These are phyloP conservation scores for Saccharomycopsis sp. DNA, from an alignment of 805 yeast species.

Conservation along the genomic window DNA sequence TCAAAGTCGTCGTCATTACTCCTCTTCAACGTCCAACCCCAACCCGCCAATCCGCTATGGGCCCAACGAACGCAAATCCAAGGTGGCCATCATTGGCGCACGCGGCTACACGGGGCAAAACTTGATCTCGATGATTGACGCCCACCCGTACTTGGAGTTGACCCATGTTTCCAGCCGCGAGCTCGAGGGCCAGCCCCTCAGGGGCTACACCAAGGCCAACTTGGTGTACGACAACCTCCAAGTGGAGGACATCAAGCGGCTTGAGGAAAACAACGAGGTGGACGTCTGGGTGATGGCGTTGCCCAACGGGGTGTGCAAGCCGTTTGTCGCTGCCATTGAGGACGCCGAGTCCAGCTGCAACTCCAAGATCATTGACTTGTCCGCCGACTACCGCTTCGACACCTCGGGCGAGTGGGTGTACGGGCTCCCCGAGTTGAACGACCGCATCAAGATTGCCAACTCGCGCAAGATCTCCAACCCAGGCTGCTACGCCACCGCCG, in stretches of 20 bases:
- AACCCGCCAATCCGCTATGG: slow-evolving; percentile 67
- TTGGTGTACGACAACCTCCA: slow-evolving; percentile 79
- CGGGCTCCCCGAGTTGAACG: slow-evolving; percentile 88
- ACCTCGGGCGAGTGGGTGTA: slow-evolving; percentile 81
- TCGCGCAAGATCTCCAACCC: slow-evolving; percentile 90
- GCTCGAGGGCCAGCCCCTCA: slow-evolving; percentile 73
- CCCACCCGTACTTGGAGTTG: slow-evolving; percentile 80
- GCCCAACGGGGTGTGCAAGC: slow-evolving; percentile 94
- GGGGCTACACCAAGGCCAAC: slow-evolving; percentile 77
- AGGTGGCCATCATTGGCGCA: slow-evolving; percentile 94
- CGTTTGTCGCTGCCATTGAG: slow-evolving; percentile 74
- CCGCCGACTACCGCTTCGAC: slow-evolving; percentile 96
- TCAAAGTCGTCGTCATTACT: slow-evolving; percentile 37
- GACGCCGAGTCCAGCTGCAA: slow-evolving; percentile 46
- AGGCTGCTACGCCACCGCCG: slow-evolving; percentile 99
- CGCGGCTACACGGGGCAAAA: slow-evolving; percentile 97
- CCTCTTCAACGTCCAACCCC: slow-evolving; percentile 39
- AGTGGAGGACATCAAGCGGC: slow-evolving; percentile 69
- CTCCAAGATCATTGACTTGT: slow-evolving; percentile 80
- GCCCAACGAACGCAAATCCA: slow-evolving; percentile 45
- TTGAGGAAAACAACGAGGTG: slow-evolving; percentile 69
- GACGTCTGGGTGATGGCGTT: slow-evolving; percentile 99
- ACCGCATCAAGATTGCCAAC: slow-evolving; percentile 53
- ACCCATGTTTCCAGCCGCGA: slow-evolving; percentile 96
- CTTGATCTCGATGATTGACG: slow-evolving; percentile 74